phyloP scores from a whole-genome alignment of 1,139 yeast species.

The Yamadazyma diospyri region DNA sequence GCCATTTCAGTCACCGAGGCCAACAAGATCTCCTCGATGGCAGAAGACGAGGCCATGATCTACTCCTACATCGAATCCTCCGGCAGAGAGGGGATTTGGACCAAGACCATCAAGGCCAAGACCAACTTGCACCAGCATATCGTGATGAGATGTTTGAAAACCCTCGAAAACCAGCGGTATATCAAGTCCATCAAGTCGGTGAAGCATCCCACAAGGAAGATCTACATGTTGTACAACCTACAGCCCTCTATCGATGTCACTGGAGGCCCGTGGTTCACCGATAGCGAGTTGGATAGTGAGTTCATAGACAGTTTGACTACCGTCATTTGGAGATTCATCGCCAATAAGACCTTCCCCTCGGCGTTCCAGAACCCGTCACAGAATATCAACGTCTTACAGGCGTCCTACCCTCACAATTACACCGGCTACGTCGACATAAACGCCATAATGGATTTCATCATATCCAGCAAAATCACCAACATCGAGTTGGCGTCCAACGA shows the following conservation, averaged over 20 bases:
- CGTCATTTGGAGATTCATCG: slow-evolving; percentile 85
- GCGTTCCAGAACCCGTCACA: slow-evolving; percentile 48
- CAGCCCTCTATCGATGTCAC: slow-evolving; percentile 95
- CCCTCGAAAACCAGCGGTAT: slow-evolving; percentile 76
- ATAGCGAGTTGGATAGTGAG: slow-evolving; percentile 89
- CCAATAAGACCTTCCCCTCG: slow-evolving; percentile 70
- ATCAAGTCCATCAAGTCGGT: slow-evolving; percentile 91
- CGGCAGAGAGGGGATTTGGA: slow-evolving; percentile 96
- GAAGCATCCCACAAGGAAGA: slow-evolving; percentile 93
- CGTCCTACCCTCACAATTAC: slow-evolving; percentile 52
- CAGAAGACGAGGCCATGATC: slow-evolving; percentile 85
- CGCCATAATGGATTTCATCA: slow-evolving; percentile 72
- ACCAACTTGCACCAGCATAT: slow-evolving; percentile 93
- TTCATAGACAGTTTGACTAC: slow-evolving; percentile 81
- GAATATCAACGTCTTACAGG: slow-evolving; percentile 24
- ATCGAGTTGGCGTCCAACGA: slow-evolving; percentile 76
- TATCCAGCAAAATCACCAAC: slow-evolving; percentile 71
- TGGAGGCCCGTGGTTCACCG: slow-evolving; percentile 99
- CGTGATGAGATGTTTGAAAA: slow-evolving; percentile 79
- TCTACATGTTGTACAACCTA: slow-evolving; percentile 88
- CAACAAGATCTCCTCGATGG: slow-evolving; percentile 67
- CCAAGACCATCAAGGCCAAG: slow-evolving; percentile 85
- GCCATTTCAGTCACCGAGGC: slow-evolving; percentile 70
- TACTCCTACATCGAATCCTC: slow-evolving; percentile 89
- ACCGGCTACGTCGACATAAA: slow-evolving; percentile 66